Base-by-base conservation (phyloP, 176 grass and related monocot species). In the Lolium perenne region DNA sequence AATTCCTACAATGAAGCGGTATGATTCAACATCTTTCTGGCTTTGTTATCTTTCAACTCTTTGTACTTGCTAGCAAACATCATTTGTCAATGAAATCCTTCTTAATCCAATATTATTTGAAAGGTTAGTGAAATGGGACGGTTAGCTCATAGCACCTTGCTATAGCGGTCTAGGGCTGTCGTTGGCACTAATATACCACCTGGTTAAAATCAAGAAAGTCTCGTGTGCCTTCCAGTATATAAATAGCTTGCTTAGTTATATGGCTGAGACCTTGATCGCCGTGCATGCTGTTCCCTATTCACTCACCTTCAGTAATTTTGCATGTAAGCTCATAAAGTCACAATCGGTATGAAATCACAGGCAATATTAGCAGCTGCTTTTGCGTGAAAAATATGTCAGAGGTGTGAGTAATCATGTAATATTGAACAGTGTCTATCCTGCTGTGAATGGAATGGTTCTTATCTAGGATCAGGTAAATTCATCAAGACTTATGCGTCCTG, bases 1-100 rank as follows among this genome's bases (percentile, higher is more conserved):
- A 95, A 92, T 80, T 91, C 91, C 56, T 98, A 98, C 66, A 96
- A 91, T 79, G 94, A 98, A 91, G 97, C 84, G 22, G 96, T 98
- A 92, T 68, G 85, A 75, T 80, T 67, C 22, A 62, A 7, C 11
- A 58, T 29, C 29, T 29, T 86, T 0, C 45, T 86, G 64, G 45
- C 63, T 38, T 11, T 14, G 21, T 53, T 84, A 5, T 61, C 25
- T 70, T 83, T 71, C 8, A 63, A 75, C 29, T 48, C 10, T 63
- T 69, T 83, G 32, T 76, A 18, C 13, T 23, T 64, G 29, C 4
- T 57, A 85, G 38, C 46, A 16, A 80, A 74, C 17, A 5, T 81
- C 10, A 38, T 49, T 81, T 0, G 17, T 21, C 25, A 51, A 1
- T 62, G 21, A 29, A 80, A 12, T 3, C 77, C 10, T 45, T 45